Conservation (phyloP, 257 asterid species). For the Eucommia ulmoides region DNA sequence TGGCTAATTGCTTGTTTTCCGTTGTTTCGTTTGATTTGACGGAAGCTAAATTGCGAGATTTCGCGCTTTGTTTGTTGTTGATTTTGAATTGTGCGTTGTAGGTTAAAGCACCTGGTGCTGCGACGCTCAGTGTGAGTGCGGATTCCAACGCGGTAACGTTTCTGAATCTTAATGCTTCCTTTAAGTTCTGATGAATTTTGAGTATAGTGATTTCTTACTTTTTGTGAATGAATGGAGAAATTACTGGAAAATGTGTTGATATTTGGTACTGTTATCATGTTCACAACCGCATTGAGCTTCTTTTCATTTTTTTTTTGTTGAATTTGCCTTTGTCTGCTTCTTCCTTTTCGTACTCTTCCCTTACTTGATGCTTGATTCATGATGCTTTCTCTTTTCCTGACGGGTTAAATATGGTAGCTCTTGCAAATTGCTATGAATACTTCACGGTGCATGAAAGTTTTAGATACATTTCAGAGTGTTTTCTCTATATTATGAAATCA, state of each 20-base stretch:
- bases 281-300: not conserved
- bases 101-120: slow-evolving; percentile 33
- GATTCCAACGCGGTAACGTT: slow-evolving; percentile 41
- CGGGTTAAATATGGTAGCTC: too few relatives aligned
- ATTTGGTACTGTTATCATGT: not conserved
- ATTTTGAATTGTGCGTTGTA: slow-evolving; percentile 11
- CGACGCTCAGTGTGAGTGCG: slow-evolving; percentile 25
- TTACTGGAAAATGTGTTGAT: not conserved
- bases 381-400: too few relatives aligned
- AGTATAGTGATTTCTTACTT: too few relatives aligned
- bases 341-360: too few relatives aligned
- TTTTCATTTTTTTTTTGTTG: not conserved
- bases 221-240: not conserved
- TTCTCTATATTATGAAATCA: too few relatives aligned
- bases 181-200: not conserved
- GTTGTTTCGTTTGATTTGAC: not conserved
- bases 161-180: not conserved
- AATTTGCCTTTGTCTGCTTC: too few relatives aligned
- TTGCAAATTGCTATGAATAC: too few relatives aligned
- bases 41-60: not conserved
- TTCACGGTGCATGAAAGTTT: too few relatives aligned
- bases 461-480: too few relatives aligned
- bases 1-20: not conserved
- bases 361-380: too few relatives aligned
- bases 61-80: slow-evolving; percentile 9